Evolutionary conservation across 495 filamentous ascomycete species (phyloP), one percentile per base, ranked within the genome.

Genomic region (Daldinia bambusicola): DNA sequence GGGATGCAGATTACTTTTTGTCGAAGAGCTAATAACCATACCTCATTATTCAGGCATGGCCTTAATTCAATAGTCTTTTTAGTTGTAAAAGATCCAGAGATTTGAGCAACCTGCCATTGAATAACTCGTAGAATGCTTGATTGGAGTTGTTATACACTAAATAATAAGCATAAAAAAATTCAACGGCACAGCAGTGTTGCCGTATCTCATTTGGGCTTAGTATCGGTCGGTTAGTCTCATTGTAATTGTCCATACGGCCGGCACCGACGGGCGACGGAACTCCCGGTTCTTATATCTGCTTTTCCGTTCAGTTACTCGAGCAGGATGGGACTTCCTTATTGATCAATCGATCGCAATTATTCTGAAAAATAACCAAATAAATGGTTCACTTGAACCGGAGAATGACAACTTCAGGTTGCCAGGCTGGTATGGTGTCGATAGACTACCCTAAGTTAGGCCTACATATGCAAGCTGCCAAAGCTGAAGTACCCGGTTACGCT

Each of bases 321-420:
- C 10, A 48, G 43, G 43, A 48, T 48, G 12, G 18, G 22, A 48
- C 43, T 48, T 48, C 43, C 43, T 48, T 22, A 48, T 48, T 48
- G 43, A 48, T 48, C 43, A 48, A 48, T 48, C 18, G 20, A 12
- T 9, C 10, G 43, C 43, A 22, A 22, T 20, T 10, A 48, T 22
- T 48, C 16, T 48, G 6, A 22, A 22, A 48, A 48, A 8, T 48
- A 22, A 22, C 43, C 43, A 48, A 48, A 22, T 22, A 55, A 64
- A 48, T 48, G 4, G 26, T 22, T 48, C 18, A 48, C 43, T 48
- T 22, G 43, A 48, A 48, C 43, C 43, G 10, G 18, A 22, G 18
- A 48, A 48, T 10, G 43, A 22, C 8, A 22, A 48, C 1, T 12
- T 13, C 1, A 22, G 43, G 43, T 48, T 48, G 10, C 43, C 6